Conservation (phyloP, 352 stramenopile species). For the Phytophthora sojae region DNA sequence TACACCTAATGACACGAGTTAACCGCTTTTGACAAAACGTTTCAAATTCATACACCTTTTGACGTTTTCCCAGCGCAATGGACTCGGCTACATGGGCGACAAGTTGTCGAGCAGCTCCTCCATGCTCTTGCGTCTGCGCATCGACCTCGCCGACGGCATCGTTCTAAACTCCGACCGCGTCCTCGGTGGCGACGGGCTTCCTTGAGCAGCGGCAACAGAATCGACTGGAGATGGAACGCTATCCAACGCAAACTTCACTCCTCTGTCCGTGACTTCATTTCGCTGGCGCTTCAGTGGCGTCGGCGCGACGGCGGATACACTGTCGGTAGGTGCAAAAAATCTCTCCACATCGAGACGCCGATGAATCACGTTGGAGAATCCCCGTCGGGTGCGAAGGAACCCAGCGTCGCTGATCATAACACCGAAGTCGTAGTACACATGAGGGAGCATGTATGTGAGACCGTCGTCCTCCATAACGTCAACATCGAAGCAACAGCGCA, state of each 20-base stretch:
- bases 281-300: constrained; percentile 13
- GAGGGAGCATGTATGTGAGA: constrained; percentile 54
- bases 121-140: constrained; percentile 69
- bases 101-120: constrained; percentile 39
- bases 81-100: neutral
- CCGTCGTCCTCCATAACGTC: constrained; percentile 42
- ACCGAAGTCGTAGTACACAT: constrained; percentile 69
- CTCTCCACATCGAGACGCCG: constrained; percentile 58
- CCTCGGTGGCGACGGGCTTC: constrained; percentile 15
- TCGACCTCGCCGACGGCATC: constrained; percentile 34
- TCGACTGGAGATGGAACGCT: constrained; percentile 15
- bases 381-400: constrained; percentile 54
- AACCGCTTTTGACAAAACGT: too few species aligned
- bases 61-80: neutral
- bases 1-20: too few species aligned
- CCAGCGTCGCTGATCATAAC: constrained; percentile 51
- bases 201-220: neutral
- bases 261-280: neutral
- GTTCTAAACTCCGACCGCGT: constrained; percentile 1
- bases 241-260: constrained; percentile 25
- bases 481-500: constrained; percentile 51
- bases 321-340: constrained; percentile 45
- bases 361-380: constrained; percentile 65
- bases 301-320: constrained; percentile 8
- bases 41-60: too few species aligned